Evolutionary conservation across 352 stramenopile species (phyloP).

Genomic region (Pythium volutum): DNA sequence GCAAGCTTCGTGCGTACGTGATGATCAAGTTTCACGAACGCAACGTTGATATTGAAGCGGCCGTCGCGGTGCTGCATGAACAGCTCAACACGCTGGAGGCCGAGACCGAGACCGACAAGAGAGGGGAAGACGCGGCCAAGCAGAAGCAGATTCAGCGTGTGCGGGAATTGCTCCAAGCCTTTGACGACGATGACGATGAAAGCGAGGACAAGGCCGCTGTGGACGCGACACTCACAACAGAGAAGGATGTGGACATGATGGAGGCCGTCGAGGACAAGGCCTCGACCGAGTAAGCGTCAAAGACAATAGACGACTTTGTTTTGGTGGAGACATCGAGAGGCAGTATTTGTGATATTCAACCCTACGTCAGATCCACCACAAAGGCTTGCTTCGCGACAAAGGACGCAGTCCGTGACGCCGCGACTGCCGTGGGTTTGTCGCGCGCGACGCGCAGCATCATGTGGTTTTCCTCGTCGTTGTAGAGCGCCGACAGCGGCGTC

Average conservation of each 20-base stretch:
- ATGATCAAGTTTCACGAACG: constrained; percentile 78
- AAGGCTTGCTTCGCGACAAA: constrained; percentile 5
- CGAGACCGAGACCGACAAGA: not conserved
- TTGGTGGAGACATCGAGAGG: not conserved
- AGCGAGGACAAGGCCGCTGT: not conserved
- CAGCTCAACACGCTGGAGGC: constrained; percentile 56
- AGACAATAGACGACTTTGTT: not conserved
- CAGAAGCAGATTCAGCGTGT: constrained; percentile 39
- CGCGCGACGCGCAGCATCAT: constrained; percentile 52
- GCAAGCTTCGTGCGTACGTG: constrained; percentile 62
- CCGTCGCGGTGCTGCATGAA: constrained; percentile 47
- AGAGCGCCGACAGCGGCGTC: constrained; percentile 62
- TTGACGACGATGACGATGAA: constrained; percentile 25
- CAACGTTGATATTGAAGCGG: constrained; percentile 46
- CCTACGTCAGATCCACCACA: constrained; percentile 5
- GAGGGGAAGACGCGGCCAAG: constrained; percentile 26
- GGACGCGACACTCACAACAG: not conserved
- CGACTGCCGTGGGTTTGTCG: not conserved
- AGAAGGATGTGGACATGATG: not conserved
- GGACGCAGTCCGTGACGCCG: constrained; percentile 1
- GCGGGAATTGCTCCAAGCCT: constrained; percentile 31
- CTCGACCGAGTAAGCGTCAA: constrained; percentile 1
- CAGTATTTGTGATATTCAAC: not conserved
- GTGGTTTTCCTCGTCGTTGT: constrained; percentile 67
- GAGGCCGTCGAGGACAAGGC: not conserved